Evolutionary conservation across 2,329 filamentous ascomycete genomes (phyloP).

Genomic region (Alternaria brassicicola): DNA sequence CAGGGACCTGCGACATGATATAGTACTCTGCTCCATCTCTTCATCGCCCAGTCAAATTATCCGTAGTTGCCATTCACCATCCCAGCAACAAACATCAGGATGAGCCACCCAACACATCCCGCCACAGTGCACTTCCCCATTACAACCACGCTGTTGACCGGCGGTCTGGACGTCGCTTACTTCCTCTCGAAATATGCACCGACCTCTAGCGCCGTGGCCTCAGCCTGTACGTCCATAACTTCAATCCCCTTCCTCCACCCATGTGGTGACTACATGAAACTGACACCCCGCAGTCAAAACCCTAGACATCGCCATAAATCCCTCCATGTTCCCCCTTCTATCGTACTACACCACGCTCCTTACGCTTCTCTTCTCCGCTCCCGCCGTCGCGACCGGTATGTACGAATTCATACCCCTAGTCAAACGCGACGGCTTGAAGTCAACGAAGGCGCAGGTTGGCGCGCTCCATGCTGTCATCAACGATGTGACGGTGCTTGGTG

Average conservation of each 20-base stretch:
- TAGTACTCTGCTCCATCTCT: not conserved
- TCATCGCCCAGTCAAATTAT: not conserved
- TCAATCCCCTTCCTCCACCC: not conserved
- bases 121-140: constrained; percentile 57
- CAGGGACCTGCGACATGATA: not conserved
- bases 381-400: constrained; percentile 42
- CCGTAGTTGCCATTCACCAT: not conserved
- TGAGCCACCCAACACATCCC: constrained; percentile 54
- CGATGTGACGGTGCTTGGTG: constrained; percentile 49
- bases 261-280: not conserved
- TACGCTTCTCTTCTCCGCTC: constrained; percentile 42
- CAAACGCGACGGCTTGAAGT: constrained; percentile 51
- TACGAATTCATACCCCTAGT: constrained; percentile 52
- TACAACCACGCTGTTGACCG: constrained; percentile 52
- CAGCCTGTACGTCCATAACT: constrained; percentile 27
- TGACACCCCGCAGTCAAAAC: constrained; percentile 30
- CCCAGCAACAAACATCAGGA: not conserved
- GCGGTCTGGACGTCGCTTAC: constrained; percentile 51
- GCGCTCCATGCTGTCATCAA: constrained; percentile 53
- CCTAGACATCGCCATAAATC: constrained; percentile 32
- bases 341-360: constrained; percentile 55
- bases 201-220: constrained; percentile 40
- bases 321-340: constrained; percentile 47
- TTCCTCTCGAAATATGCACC: constrained; percentile 41
- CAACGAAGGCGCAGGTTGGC: constrained; percentile 50